phyloP scores from a whole-genome alignment of 805 yeast genomes.

The Candida boleticola region DNA sequence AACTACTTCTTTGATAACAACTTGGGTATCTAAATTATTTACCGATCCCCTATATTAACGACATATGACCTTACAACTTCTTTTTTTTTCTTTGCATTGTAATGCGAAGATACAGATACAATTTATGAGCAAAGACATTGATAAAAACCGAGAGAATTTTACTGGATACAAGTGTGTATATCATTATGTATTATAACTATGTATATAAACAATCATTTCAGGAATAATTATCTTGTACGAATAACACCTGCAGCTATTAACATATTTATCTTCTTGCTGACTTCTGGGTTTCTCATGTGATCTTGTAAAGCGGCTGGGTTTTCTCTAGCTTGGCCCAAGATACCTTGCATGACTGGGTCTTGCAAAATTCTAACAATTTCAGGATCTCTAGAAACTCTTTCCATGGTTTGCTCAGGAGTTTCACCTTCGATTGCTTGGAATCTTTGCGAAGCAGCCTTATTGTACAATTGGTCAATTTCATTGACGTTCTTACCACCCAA shows the following conservation, averaged over 20 bases:
- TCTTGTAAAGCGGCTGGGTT: slow-evolving; percentile 97
- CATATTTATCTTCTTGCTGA: slow-evolving; percentile 80
- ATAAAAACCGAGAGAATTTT: too few relatives aligned
- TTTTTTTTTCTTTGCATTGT: too few relatives aligned
- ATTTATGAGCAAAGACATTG: too few relatives aligned
- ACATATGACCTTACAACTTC: too few relatives aligned
- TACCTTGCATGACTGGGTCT: slow-evolving; percentile 96
- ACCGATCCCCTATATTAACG: not conserved
- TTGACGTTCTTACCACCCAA: slow-evolving; percentile 56
- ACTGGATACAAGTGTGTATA: too few relatives aligned
- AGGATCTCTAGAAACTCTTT: slow-evolving; percentile 89
- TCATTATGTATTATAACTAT: too few relatives aligned
- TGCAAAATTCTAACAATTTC: slow-evolving; percentile 85
- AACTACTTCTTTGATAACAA: slow-evolving; percentile 40
- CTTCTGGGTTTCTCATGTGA: slow-evolving; percentile 96
- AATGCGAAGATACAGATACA: too few relatives aligned
- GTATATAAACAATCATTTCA: too few relatives aligned
- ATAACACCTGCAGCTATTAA: slow-evolving; percentile 96
- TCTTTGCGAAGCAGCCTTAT: slow-evolving; percentile 76
- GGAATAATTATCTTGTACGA: slow-evolving; percentile 79
- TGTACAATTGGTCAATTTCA: slow-evolving; percentile 81
- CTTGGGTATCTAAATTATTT: slow-evolving; percentile 19
- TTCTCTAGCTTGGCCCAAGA: slow-evolving; percentile 87
- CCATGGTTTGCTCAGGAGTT: slow-evolving; percentile 91
- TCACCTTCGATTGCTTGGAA: slow-evolving; percentile 83